Evolutionary conservation across 1,284 basidiomycete species (phyloP), one percentile per base, ranked within the genome.

Genomic region (Trichosporon sp.): DNA sequence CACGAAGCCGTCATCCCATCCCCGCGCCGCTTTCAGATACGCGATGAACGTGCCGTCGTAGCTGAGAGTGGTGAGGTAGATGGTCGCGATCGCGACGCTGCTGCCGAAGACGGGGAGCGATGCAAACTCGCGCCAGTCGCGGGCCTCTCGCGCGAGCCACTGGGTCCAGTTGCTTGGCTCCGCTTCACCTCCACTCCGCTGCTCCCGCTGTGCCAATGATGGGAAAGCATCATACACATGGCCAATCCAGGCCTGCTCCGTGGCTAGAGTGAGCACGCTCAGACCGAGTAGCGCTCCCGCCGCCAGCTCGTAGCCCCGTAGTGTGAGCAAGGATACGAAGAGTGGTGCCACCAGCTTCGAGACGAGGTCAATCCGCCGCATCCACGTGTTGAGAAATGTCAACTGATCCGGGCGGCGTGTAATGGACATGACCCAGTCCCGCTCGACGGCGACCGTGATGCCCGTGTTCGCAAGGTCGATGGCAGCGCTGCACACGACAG

Each of bases 341-440:
- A 84, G 79, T 68, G 83, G 83, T 1, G 82, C 76, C 11, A 80
- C 56, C 4, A 84, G 76, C 69, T 83, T 83, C 29, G 77, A 80
- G 11, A 82, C 63, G 1, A 84, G 74, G 66, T 83, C 82, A 36
- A 83, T 81, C 14, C 83, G 74, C 1, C 83, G 76, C 62, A 81
- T 77, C 33, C 63, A 76, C 29, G 80, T 78, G 66, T 82, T 81
- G 36, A 81, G 67, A n/a, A 58, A 44, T 0, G 76, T 80, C 11
- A 80, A 67, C 3, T 66, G 64, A 9, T 57, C 66, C 58, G 75
- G 58, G 21, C 68, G 59, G 54, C 72, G 56, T 4, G 81, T 76
- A 62, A 83, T 81, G 44, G 76, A 73, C 3, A 79, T 80, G 7
- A 82, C 80, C 83, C 83, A 84, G 64, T 83, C 83, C 6, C 83